Percentiles rank a stretch among this genome's conserved stretches.
Evolutionary conservation across 2,329 filamentous ascomycete genomes (phyloP).

Genomic region (Cladosporium sp.): DNA sequence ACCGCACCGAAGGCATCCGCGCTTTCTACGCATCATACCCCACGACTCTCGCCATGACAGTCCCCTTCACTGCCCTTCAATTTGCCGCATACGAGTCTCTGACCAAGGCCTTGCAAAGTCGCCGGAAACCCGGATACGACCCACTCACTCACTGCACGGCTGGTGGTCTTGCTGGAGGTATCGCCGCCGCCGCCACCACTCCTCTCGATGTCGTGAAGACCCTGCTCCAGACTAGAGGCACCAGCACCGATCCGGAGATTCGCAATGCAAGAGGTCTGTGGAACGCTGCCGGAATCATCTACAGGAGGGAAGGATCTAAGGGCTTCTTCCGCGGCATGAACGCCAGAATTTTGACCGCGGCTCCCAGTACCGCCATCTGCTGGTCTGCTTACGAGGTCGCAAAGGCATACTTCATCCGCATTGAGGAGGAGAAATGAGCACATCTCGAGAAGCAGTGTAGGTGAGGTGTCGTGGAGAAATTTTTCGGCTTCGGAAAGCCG

Average conservation of each 20-base stretch:
- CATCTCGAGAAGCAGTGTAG: not conserved
- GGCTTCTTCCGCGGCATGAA: slow-evolving; percentile 94
- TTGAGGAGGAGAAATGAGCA: slow-evolving; percentile 29
- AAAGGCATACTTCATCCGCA: slow-evolving; percentile 60
- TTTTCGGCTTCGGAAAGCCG: not conserved
- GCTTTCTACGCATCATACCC: slow-evolving; percentile 99
- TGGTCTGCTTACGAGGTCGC: slow-evolving; percentile 76
- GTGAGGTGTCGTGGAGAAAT: not conserved
- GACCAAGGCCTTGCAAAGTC: slow-evolving; percentile 82
- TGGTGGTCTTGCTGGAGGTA: slow-evolving; percentile 85
- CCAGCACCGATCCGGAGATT: slow-evolving; percentile 73
- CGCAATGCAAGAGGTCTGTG: slow-evolving; percentile 78
- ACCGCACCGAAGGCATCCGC: slow-evolving; percentile 77
- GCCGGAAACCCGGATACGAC: slow-evolving; percentile 60
- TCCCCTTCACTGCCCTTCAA: slow-evolving; percentile 94
- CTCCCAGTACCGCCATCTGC: slow-evolving; percentile 99
- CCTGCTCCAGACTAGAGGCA: slow-evolving; percentile 87
- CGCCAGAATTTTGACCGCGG: slow-evolving; percentile 88
- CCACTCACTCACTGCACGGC: slow-evolving; percentile 90
- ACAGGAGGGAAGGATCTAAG: slow-evolving; percentile 73
- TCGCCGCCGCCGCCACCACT: slow-evolving; percentile 90
- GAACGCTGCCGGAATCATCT: slow-evolving; percentile 75
- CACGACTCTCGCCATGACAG: slow-evolving; percentile 96
- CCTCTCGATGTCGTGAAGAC: slow-evolving; percentile 99
- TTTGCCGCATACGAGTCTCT: slow-evolving; percentile 98